phyloP scores from a whole-genome alignment of 371 early-diverging fungal genomes.

The Rhizopus stolonifer region DNA sequence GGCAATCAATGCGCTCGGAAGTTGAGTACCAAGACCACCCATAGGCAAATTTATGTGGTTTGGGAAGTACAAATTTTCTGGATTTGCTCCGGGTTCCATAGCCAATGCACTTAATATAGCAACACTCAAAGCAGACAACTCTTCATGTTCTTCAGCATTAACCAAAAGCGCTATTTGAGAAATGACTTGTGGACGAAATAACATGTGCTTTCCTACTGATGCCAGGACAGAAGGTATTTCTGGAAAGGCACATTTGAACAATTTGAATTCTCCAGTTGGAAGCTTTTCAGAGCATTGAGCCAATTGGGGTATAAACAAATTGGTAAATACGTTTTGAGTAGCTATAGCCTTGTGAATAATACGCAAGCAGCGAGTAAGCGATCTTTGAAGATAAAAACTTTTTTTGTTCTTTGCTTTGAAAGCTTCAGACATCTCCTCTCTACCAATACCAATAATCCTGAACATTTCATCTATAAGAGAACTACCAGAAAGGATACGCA shows the following conservation, averaged over 20 bases:
- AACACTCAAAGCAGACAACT: slow-evolving; percentile 67
- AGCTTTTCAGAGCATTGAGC: slow-evolving; percentile 10
- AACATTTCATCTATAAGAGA: slow-evolving; percentile 68
- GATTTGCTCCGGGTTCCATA: slow-evolving; percentile 14
- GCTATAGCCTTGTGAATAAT: slow-evolving; percentile 63
- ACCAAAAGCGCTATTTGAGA: slow-evolving; percentile 71
- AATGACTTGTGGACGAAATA: slow-evolving; percentile 65
- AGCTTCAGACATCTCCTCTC: background rate
- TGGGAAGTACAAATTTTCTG: background rate
- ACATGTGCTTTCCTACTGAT: slow-evolving; percentile 74
- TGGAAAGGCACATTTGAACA: slow-evolving; percentile 23
- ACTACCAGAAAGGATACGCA: slow-evolving; percentile 77
- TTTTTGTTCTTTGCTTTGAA: background rate
- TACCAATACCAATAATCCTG: slow-evolving; percentile 56
- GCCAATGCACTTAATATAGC: slow-evolving; percentile 67
- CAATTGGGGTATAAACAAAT: slow-evolving; percentile 62
- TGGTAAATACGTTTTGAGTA: slow-evolving; percentile 67
- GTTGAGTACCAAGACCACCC: slow-evolving; percentile 58
- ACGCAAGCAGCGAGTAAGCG: slow-evolving; percentile 57
- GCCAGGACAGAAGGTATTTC: slow-evolving; percentile 44
- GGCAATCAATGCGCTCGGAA: slow-evolving; percentile 67
- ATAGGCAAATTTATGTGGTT: slow-evolving; percentile 23
- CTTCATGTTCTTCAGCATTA: slow-evolving; percentile 50
- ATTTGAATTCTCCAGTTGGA: slow-evolving; percentile 19
- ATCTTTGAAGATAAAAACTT: slow-evolving; percentile 19